These are phyloP conservation scores for Lachnum nothofagi DNA, from an alignment of 2,329 filamentous ascomycete species.

Conservation along the genomic window DNA sequence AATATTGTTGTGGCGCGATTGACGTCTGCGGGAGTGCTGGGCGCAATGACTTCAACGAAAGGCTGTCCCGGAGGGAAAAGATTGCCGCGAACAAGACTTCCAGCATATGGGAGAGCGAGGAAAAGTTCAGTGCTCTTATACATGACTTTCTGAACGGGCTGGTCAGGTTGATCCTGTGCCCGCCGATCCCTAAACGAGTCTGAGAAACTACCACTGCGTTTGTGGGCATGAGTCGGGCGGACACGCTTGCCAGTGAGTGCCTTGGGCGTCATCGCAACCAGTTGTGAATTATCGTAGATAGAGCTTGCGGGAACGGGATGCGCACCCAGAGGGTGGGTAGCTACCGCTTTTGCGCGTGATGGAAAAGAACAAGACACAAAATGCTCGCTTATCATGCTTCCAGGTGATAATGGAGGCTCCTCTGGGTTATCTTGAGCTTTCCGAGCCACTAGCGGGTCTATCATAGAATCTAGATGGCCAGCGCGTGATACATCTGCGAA, in stretches of 20 bases:
- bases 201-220: conserved; percentile 80
- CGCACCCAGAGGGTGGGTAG: conserved; percentile 44
- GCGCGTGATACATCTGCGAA: conserved; percentile 44
- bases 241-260: conserved; percentile 55
- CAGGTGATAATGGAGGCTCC: conserved; percentile 45
- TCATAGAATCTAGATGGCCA: conserved; percentile 45
- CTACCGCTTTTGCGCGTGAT: conserved; percentile 42
- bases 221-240: conserved; percentile 59
- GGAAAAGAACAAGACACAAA: conserved; percentile 61
- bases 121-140: conserved; percentile 54
- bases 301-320: conserved; percentile 53
- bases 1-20: conserved; percentile 52
- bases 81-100: conserved; percentile 82
- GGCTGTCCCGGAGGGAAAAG: conserved; percentile 77
- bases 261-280: conserved; percentile 54
- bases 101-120: conserved; percentile 64
- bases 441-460: conserved; percentile 30
- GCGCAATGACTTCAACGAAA: conserved; percentile 64
- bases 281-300: conserved; percentile 42
- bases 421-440: conserved; percentile 5
- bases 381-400: conserved; percentile 55
- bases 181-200: conserved; percentile 73
- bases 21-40: conserved; percentile 42
- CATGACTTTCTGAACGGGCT: conserved; percentile 42
- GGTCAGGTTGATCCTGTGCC: conserved; percentile 31